Conservation (phyloP, 2,329 filamentous ascomycete genomes). For the Aspergillus nomiae region DNA sequence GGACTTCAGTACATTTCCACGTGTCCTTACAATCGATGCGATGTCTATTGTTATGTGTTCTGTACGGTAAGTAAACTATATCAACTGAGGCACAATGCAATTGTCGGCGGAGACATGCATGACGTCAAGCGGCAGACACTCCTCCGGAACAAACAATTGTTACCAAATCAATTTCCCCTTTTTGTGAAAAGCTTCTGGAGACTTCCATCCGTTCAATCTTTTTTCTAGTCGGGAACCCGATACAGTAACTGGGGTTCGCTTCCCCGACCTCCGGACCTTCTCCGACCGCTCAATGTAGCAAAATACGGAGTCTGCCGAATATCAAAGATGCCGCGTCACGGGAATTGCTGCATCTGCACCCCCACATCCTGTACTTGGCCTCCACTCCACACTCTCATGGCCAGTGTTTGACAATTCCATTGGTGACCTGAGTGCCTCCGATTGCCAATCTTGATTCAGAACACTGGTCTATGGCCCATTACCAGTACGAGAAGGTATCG, state of each 20-base stretch:
- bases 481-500: too few species aligned
- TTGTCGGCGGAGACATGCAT: neutral
- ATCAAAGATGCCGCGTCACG: neutral
- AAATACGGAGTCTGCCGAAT: neutral
- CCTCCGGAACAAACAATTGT: neutral
- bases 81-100: too few species aligned
- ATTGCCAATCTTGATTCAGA: neutral
- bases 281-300: neutral
- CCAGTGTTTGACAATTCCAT: neutral
- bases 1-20: too few species aligned
- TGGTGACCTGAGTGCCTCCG: neutral
- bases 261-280: neutral
- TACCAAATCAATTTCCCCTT: neutral
- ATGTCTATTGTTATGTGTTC: neutral
- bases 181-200: neutral
- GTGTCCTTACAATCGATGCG: too few species aligned
- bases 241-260: neutral
- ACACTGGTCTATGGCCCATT: too few species aligned
- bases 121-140: slow-evolving; percentile 3
- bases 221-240: slow-evolving; percentile 1
- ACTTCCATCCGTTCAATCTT: neutral
- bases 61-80: too few species aligned
- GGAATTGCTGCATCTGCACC: neutral
- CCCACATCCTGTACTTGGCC: neutral
- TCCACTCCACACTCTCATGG: neutral